These are phyloP conservation scores for Mychonastes homosphaera DNA, from an alignment of 139 green algal species.

Conservation along the genomic window DNA sequence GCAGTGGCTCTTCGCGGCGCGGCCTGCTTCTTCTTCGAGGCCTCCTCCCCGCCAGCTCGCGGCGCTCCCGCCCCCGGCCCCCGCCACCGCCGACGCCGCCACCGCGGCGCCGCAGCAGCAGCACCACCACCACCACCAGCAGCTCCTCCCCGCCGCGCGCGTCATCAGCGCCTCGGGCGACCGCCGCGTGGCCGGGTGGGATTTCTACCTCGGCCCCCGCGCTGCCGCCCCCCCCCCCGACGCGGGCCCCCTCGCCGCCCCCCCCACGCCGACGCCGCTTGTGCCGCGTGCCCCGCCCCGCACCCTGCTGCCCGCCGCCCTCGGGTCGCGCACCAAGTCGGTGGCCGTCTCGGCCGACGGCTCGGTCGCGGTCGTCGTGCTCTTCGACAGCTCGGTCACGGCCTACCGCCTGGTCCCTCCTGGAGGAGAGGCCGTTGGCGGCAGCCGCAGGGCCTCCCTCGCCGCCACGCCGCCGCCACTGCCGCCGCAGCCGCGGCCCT, in stretches of 20 bases:
- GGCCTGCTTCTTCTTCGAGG: not conserved
- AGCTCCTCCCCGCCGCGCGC: not conserved
- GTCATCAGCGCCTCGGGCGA: constrained; percentile 3
- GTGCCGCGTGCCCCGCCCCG: not conserved
- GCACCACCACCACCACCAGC: too few species aligned
- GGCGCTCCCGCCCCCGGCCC: not conserved
- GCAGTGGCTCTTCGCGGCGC: not conserved
- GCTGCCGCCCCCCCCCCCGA: not conserved
- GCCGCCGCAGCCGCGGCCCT: too few species aligned
- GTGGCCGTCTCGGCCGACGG: constrained; percentile 43
- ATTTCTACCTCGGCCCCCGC: not conserved
- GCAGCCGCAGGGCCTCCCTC: too few species aligned
- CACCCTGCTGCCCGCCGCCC: constrained; percentile 26
- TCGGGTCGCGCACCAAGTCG: constrained; percentile 40
- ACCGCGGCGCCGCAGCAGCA: not conserved
- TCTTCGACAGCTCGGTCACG: constrained; percentile 49
- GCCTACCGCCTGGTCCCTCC: constrained; percentile 66
- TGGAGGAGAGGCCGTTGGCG: constrained; percentile 24
- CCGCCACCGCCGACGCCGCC: not conserved
- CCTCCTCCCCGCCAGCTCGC: constrained; percentile 7
- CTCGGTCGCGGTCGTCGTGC: constrained; percentile 21
- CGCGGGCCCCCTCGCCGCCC: not conserved
- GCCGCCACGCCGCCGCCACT: too few species aligned
- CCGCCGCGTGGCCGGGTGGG: constrained; percentile 5
- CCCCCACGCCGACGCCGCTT: not conserved